Percentiles rank a stretch among this genome's conserved stretches.
Conservation (phyloP, 1,284 basidiomycete species). For the Cutaneotrichosporon cyanovorans region DNA sequence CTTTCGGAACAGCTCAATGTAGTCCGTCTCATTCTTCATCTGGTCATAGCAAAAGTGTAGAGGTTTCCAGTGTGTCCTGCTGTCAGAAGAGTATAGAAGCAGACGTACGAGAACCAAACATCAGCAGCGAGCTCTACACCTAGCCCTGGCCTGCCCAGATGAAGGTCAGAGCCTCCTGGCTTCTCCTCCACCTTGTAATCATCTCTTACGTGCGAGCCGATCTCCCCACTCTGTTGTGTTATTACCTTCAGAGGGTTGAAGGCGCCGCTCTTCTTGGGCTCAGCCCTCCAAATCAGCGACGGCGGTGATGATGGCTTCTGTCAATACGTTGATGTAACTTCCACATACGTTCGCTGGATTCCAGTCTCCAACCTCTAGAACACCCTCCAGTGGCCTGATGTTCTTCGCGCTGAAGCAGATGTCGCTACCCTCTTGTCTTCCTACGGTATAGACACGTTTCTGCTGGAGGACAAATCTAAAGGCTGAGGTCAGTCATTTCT, state of each 20-base stretch:
- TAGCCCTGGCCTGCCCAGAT: conserved; percentile 20
- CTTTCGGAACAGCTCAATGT: conserved; percentile 14
- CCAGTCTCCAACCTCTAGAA: conserved; percentile 32
- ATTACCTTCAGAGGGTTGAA: conserved; percentile 19
- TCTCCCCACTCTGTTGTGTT: conserved; percentile 4
- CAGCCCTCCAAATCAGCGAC: conserved; percentile 19
- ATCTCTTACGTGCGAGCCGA: conserved; percentile 17
- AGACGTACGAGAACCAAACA: conserved; percentile 30
- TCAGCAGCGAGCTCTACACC: conserved; percentile 5
- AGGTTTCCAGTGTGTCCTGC: conserved; percentile 11
- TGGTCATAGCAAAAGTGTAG: conserved; percentile 21
- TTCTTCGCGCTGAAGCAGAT: conserved; percentile 22
- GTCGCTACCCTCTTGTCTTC: conserved; percentile 26
- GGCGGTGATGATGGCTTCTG: conserved; percentile 17
- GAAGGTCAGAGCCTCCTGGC: conserved; percentile 8
- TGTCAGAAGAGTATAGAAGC: background rate
- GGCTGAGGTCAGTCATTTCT: conserved; percentile 21
- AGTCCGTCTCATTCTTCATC: conserved; percentile 29
- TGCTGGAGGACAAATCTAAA: conserved; percentile 39
- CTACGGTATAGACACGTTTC: conserved; percentile 28
- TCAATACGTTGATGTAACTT: background rate
- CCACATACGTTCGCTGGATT: conserved; percentile 28
- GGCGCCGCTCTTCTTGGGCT: conserved; percentile 27
- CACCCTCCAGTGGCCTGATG: conserved; percentile 28
- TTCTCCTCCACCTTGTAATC: conserved; percentile 23